Conservation (phyloP, 768 basidiomycete species). For the Auricularia cornea region DNA sequence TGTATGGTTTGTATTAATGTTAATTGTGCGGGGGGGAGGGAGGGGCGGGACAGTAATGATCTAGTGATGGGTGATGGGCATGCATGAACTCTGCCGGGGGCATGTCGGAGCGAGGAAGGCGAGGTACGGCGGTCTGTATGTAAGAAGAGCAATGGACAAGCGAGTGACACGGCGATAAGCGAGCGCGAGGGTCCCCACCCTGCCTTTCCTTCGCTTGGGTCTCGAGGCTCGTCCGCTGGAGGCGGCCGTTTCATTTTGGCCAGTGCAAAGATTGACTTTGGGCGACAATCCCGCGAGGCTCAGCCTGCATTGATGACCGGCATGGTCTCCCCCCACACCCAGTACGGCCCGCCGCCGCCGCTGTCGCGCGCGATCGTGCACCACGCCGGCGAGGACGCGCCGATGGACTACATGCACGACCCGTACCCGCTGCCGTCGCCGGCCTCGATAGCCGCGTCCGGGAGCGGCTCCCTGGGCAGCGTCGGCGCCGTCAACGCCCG, state of each 20-base stretch:
- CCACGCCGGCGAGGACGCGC: neutral
- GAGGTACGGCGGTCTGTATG: neutral
- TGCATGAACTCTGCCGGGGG: neutral
- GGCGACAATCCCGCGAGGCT: neutral
- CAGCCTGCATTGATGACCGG: neutral
- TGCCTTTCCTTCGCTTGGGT: neutral
- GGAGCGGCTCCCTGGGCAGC: no score
- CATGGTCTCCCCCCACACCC: neutral
- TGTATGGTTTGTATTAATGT: no score
- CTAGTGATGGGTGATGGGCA: no score
- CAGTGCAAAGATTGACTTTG: neutral
- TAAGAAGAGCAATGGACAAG: neutral
- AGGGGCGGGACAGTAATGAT: no score
- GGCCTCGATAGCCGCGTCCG: neutral
- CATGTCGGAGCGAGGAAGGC: no score
- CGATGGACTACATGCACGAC: neutral
- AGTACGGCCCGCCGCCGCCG: neutral
- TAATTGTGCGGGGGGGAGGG: no score
- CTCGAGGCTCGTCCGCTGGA: no score
- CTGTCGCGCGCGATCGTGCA: neutral
- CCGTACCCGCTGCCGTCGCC: neutral
- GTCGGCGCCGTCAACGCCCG: neutral
- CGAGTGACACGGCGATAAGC: neutral
- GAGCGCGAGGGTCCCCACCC: neutral
- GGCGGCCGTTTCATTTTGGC: neutral